A percentile compares a stretch with the other conserved stretches of the same genome.
phyloP scores from a whole-genome alignment of 805 yeast genomes.

The Candida rishiriensis region DNA sequence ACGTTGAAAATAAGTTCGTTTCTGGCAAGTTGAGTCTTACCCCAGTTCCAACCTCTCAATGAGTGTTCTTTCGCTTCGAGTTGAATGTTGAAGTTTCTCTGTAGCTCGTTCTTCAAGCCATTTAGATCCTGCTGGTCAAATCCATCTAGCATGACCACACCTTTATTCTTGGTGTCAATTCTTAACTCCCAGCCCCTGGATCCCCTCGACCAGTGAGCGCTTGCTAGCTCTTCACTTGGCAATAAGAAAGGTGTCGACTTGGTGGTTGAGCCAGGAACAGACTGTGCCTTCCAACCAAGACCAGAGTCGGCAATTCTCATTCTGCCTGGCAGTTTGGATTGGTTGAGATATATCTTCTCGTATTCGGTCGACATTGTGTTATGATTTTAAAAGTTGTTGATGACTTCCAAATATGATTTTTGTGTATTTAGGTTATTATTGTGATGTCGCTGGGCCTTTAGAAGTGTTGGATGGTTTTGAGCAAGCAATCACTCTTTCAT shows the following conservation, averaged over 20 bases:
- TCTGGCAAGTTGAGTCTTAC: conserved; percentile 85
- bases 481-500: too few species aligned
- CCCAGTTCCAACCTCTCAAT: conserved; percentile 99
- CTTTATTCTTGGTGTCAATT: conserved; percentile 82
- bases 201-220: conserved; percentile 89
- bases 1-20: conserved; percentile 84
- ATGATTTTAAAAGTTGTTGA: neutral
- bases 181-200: conserved; percentile 87
- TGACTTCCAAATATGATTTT: too few species aligned
- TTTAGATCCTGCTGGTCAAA: conserved; percentile 82
- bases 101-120: conserved; percentile 76
- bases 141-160: conserved; percentile 87
- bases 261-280: conserved; percentile 40
- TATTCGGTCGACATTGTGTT: conserved; percentile 50
- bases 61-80: conserved; percentile 89
- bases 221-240: conserved; percentile 78
- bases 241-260: conserved; percentile 74
- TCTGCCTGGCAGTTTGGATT: conserved; percentile 77
- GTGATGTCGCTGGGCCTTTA: too few species aligned
- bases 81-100: conserved; percentile 64
- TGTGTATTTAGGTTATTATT: too few species aligned
- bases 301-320: conserved; percentile 97
- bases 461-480: too few species aligned
- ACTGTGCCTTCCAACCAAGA: conserved; percentile 80
- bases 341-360: conserved; percentile 87